Percentiles rank a stretch among this genome's conserved stretches.
Evolutionary conservation across 495 filamentous ascomycete species (phyloP).

Genomic region (Zalerion maritima): DNA sequence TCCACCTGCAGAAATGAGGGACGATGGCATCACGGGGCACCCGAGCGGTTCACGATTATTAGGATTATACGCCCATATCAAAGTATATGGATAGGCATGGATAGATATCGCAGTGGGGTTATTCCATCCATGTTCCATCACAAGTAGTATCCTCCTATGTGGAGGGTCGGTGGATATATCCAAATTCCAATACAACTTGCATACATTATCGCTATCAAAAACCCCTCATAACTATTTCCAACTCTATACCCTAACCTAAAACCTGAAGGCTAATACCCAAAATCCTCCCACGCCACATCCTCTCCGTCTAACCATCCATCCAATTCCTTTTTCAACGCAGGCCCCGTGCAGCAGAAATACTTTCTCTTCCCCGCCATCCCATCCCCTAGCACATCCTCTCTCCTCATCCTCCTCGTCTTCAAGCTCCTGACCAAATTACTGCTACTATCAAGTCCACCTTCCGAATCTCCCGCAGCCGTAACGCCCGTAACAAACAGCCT

Average conservation of each 20-base stretch:
- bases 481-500: slow-evolving; percentile 46
- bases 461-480: slow-evolving; percentile 10
- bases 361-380: slow-evolving; percentile 23
- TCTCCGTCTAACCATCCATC: slow-evolving; percentile 49
- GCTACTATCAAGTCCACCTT: slow-evolving; percentile 10
- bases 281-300: slow-evolving; percentile 52
- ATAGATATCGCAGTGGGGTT: too few species aligned
- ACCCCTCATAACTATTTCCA: too few species aligned
- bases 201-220: too few species aligned
- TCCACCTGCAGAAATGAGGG: too few species aligned
- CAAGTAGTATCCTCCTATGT: too few species aligned
- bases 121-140: too few species aligned
- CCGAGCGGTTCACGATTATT: too few species aligned
- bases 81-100: too few species aligned
- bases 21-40: too few species aligned
- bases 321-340: slow-evolving; percentile 38
- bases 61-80: too few species aligned
- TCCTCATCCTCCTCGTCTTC: slow-evolving; percentile 35
- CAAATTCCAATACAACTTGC: too few species aligned
- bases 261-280: slow-evolving; percentile 40
- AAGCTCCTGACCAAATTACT: slow-evolving; percentile 26
- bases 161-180: too few species aligned
- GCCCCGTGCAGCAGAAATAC: slow-evolving; percentile 56
- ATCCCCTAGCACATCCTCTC: slow-evolving; percentile 35
- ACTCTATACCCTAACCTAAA: neutral